Evolutionary conservation across 2,329 filamentous ascomycete genomes (phyloP).

Genomic region (Aspergillus alliaceus): DNA sequence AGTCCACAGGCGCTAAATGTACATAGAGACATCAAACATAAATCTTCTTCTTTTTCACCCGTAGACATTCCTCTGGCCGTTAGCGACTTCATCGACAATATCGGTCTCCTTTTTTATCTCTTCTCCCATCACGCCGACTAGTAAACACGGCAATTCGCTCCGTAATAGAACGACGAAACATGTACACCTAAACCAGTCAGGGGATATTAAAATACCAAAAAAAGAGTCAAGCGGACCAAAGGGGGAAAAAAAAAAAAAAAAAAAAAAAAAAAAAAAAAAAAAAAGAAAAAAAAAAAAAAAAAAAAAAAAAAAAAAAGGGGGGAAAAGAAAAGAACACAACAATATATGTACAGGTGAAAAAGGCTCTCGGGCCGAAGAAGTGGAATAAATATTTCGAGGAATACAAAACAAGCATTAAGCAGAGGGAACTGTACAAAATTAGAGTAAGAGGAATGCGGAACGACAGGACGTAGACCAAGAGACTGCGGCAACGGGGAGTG

Average conservation of each 20-base stretch:
- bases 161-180: constrained; percentile 14
- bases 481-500: not conserved
- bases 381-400: constrained; percentile 4
- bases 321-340: no score
- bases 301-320: no score
- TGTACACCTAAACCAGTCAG: constrained; percentile 19
- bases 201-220: constrained; percentile 4
- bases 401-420: constrained; percentile 13
- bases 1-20: constrained; percentile 13
- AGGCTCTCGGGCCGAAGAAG: not conserved
- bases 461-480: not conserved
- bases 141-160: constrained; percentile 4
- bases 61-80: constrained; percentile 3
- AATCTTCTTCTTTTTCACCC: constrained; percentile 3
- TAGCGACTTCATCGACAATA: constrained; percentile 7
- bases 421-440: constrained; percentile 18
- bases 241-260: not conserved
- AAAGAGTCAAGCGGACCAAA: not conserved
- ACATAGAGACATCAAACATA: constrained; percentile 17
- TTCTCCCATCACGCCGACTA: not conserved
- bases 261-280: no score
- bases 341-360: constrained; percentile 20
- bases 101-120: constrained; percentile 12
- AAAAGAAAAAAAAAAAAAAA: no score
- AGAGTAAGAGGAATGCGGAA: constrained; percentile 5